Evolutionary conservation across 2,329 filamentous ascomycete species (phyloP).

Genomic region (Pestalotiopsis sp.): DNA sequence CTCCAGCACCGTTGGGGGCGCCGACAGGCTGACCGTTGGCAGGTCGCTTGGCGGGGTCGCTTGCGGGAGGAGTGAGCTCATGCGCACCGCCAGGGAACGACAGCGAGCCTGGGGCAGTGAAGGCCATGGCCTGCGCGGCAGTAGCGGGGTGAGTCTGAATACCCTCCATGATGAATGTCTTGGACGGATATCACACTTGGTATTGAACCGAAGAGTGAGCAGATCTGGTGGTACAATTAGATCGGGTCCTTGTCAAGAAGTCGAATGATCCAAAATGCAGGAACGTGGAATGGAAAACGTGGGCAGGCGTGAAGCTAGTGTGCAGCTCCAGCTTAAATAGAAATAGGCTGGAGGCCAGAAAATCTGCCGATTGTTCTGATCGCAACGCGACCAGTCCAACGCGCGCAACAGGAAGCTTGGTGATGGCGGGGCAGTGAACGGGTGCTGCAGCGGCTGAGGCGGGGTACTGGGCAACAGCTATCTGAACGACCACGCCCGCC

Average conservation of each 20-base stretch:
- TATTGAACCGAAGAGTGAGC: neutral
- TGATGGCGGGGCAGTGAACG: too few relatives aligned
- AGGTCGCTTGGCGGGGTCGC: slow-evolving; percentile 65
- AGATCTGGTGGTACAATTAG: slow-evolving; percentile 4
- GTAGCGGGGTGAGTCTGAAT: slow-evolving; percentile 75
- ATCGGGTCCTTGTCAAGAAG: neutral
- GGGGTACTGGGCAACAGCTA: too few relatives aligned
- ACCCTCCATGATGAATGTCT: slow-evolving; percentile 31
- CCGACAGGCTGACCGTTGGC: slow-evolving; percentile 56
- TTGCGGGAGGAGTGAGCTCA: slow-evolving; percentile 80
- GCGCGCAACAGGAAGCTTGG: too few relatives aligned
- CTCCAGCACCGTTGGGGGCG: slow-evolving; percentile 70
- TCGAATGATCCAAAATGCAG: neutral
- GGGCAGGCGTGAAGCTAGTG: neutral
- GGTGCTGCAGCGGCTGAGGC: too few relatives aligned
- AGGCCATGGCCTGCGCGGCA: slow-evolving; percentile 91
- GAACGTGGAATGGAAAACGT: neutral
- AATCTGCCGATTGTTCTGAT: too few relatives aligned
- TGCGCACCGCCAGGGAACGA: slow-evolving; percentile 86
- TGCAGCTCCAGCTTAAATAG: neutral
- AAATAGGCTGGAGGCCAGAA: neutral
- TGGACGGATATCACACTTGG: neutral
- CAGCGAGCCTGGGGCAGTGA: slow-evolving; percentile 88
- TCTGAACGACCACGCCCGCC: too few relatives aligned
- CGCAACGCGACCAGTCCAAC: too few relatives aligned